Base-by-base conservation (phyloP, 2,329 filamentous ascomycete species). In the Fonsecaea pugnacius region DNA sequence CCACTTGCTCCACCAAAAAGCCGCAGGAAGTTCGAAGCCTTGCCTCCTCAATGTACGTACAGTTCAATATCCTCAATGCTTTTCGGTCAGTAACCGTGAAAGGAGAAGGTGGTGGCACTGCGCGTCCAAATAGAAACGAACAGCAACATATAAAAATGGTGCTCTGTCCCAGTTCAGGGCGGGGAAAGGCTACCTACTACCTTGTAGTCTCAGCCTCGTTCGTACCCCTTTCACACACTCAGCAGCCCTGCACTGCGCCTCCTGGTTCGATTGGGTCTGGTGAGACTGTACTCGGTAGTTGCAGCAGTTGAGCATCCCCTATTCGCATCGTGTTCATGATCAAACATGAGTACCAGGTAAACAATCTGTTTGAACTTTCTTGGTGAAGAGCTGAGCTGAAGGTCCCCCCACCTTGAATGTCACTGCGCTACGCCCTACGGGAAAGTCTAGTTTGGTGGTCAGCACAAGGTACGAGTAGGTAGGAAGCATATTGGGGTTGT, bases 331-430 rank as follows among this genome's bases (percentile, higher is more conserved):
- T 12, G 24, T 48, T 14, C 43, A 14, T 48, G 43, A 16, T 12
- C 35, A 38, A 14, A 14, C 4, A 38, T 38, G 35, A 38, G 8
- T 30, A 30, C 27, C 27, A 30, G 27, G 27, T 5, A 30, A 48
- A 48, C 43, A 48, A 24, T 24, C 40, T 48, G 5, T 8, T 48
- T 48, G 43, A 24, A 48, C 43, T 48, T 48, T 48, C 38, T 40
- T 9, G 16, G 18, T 12, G 43, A n/a, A 48, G 18, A 48, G 43
- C 12, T 24, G 18, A 14, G 43, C 43, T 48, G 43, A 48, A 43
- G 6, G 43, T 24, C 18, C 9, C 35, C 35, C 18, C 43, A 48
- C 18, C 6, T 18, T 24, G 9, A 48, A 18, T 12, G 43, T 24
- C 43, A 14, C 21, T 48, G 12, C 43, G 43, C 43, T 48, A 48